phyloP scores from a whole-genome alignment of 2,329 filamentous ascomycete species.

The Basipetospora chlamydospora region DNA sequence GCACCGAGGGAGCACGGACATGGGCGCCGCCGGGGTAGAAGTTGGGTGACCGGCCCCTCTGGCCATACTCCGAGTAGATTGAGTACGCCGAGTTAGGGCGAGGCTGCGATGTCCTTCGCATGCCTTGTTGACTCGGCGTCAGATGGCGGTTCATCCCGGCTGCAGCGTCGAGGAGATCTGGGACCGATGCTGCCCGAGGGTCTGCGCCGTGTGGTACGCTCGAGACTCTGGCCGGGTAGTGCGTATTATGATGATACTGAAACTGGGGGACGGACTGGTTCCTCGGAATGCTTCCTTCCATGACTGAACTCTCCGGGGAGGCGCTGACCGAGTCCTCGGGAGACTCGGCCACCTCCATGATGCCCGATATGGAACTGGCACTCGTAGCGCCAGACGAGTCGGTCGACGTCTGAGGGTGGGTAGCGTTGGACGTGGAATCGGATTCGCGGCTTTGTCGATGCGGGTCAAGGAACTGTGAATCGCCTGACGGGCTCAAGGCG shows the following conservation, averaged over 20 bases:
- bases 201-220: slow-evolving; percentile 27
- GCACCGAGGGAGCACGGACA: slow-evolving; percentile 30
- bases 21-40: slow-evolving; percentile 24
- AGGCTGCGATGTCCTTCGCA: slow-evolving; percentile 42
- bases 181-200: slow-evolving; percentile 31
- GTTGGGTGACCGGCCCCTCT: slow-evolving; percentile 46
- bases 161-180: slow-evolving; percentile 35
- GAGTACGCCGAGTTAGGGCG: slow-evolving; percentile 69
- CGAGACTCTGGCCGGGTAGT: slow-evolving; percentile 25
- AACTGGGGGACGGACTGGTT: slow-evolving; percentile 38
- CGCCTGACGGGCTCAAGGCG: slow-evolving; percentile 18
- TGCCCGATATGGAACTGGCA: slow-evolving; percentile 38
- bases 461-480: slow-evolving; percentile 19
- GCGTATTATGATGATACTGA: slow-evolving; percentile 48
- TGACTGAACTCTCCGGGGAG: slow-evolving; percentile 35
- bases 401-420: slow-evolving; percentile 32
- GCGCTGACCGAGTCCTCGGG: slow-evolving; percentile 20
- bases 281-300: slow-evolving; percentile 26
- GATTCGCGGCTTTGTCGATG: slow-evolving; percentile 39
- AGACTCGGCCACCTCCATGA: slow-evolving; percentile 31
- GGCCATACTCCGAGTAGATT: slow-evolving; percentile 51
- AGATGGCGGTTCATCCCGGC: slow-evolving; percentile 45
- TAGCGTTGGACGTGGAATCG: slow-evolving; percentile 32
- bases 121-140: slow-evolving; percentile 40
- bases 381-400: slow-evolving; percentile 41